These are phyloP conservation scores for Linderniella brevidens DNA, from an alignment of 257 asterid genomes.

Conservation along the genomic window DNA sequence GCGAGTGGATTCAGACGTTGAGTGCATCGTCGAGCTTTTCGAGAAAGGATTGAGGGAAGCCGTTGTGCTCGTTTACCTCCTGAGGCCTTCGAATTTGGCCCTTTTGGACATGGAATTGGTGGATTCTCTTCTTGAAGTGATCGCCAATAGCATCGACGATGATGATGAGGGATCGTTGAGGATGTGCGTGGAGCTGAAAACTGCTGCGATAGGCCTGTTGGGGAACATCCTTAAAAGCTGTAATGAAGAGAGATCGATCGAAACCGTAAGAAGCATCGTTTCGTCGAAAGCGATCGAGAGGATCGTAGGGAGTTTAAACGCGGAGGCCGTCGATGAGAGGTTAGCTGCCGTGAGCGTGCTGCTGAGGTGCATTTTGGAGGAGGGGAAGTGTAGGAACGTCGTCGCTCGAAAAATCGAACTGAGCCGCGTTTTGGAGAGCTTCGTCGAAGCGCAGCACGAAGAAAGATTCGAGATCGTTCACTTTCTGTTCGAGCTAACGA, in stretches of 20 bases:
- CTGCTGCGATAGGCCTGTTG: conserved; percentile 42
- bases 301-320: conserved; percentile 27
- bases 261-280: conserved; percentile 19
- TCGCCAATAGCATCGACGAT: conserved; percentile 11
- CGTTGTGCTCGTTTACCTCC: conserved; percentile 39
- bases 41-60: conserved; percentile 63
- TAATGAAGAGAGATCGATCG: conserved; percentile 15
- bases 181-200: conserved; percentile 32
- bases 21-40: conserved; percentile 43
- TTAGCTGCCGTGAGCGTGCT: conserved; percentile 40
- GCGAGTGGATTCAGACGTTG: conserved; percentile 67
- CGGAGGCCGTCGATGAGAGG: conserved; percentile 36
- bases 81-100: conserved; percentile 23
- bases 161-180: conserved; percentile 17
- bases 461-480: conserved; percentile 44
- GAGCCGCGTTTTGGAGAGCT: conserved; percentile 29
- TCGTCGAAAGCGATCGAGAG: conserved; percentile 20
- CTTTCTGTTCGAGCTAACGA: conserved; percentile 51
- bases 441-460: conserved; percentile 26
- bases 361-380: conserved; percentile 52
- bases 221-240: conserved; percentile 26
- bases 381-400: conserved; percentile 56
- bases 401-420: conserved; percentile 49
- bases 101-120: conserved; percentile 37
- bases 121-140: conserved; percentile 28